phyloP scores from a whole-genome alignment of 768 basidiomycete species.

The Suillus sp. region DNA sequence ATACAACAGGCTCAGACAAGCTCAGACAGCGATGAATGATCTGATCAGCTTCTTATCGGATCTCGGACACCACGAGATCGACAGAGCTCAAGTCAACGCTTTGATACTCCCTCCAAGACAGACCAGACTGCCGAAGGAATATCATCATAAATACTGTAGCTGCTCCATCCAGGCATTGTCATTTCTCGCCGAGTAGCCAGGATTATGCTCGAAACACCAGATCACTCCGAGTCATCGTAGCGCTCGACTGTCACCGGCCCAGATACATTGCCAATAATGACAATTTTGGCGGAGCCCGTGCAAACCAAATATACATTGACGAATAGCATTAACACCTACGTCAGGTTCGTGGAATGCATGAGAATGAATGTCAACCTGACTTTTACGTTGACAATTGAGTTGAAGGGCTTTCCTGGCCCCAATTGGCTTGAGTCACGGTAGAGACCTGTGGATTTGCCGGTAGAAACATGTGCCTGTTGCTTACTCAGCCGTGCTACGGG shows the following conservation, averaged over 20 bases:
- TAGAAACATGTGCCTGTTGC: background rate
- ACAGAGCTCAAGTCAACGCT: no score
- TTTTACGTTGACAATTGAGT: background rate
- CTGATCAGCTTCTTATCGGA: background rate
- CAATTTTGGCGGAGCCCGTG: background rate
- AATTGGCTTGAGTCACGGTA: background rate
- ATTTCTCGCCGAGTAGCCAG: background rate
- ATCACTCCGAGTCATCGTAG: background rate
- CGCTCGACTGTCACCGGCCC: background rate
- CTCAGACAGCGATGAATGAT: background rate
- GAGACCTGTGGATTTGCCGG: background rate
- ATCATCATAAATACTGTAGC: background rate
- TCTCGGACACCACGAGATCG: background rate
- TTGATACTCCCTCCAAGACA: background rate
- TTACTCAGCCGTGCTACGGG: background rate
- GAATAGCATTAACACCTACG: conserved; percentile 11
- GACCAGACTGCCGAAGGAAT: background rate
- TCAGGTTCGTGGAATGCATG: conserved; percentile 4
- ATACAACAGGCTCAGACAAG: no score
- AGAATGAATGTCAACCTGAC: background rate
- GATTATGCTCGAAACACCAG: background rate
- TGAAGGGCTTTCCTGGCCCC: background rate
- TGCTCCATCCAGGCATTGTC: background rate
- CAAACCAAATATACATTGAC: conserved; percentile 12
- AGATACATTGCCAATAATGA: background rate